phyloP scores from a whole-genome alignment of 192 early-diverging fungal genomes.

The Linnemannia hyalina region DNA sequence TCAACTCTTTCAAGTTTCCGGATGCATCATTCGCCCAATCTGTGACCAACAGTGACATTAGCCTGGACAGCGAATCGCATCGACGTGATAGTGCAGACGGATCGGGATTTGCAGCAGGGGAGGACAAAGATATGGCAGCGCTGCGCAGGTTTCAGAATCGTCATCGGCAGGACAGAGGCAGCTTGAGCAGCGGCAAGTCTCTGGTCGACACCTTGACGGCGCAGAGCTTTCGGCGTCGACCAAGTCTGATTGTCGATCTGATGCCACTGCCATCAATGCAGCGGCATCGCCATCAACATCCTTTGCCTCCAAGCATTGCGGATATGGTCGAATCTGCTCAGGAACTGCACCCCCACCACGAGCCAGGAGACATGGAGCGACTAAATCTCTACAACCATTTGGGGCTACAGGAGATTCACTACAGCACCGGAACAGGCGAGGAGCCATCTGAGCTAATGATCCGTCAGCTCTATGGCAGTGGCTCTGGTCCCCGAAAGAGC shows the following conservation, averaged over 20 bases:
- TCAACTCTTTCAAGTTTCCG: not conserved
- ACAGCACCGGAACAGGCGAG: not conserved
- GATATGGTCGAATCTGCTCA: constrained; percentile 17
- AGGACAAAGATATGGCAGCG: not conserved
- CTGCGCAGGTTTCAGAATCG: not conserved
- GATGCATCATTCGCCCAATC: constrained; percentile 1
- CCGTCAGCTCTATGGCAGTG: constrained; percentile 7
- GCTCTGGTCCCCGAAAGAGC: not conserved
- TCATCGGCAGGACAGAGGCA: not conserved
- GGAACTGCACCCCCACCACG: constrained; percentile 10
- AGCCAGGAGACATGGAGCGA: constrained; percentile 10
- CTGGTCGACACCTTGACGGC: not conserved
- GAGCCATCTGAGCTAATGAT: not conserved
- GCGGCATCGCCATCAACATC: not conserved
- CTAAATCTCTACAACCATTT: constrained; percentile 10
- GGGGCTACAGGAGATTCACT: constrained; percentile 26
- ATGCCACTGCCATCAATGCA: constrained; percentile 2
- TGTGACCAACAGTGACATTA: constrained; percentile 23
- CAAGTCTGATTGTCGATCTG: not conserved
- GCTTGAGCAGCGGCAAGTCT: not conserved
- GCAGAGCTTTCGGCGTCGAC: not conserved
- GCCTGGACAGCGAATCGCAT: constrained; percentile 12
- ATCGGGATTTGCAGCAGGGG: not conserved
- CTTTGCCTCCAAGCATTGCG: not conserved
- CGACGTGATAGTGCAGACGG: not conserved